Evolutionary conservation across 169 alveolate genomes (phyloP).

Genomic region (Plasmodium yoelii): DNA sequence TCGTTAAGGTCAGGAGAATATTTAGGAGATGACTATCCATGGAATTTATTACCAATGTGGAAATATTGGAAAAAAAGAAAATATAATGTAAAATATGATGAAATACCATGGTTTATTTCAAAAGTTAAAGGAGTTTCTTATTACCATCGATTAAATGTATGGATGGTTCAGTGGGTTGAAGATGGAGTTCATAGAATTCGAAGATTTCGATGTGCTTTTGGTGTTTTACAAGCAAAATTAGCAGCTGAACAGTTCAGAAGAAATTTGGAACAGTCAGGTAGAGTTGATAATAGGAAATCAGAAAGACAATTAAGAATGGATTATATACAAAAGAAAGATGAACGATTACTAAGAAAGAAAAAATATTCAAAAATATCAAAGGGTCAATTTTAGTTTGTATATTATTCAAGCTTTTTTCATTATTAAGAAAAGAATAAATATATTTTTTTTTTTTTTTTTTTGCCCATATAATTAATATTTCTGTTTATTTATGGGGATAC

Average conservation of each 20-base stretch:
- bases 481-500: no score
- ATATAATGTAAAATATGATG: constrained; percentile 81
- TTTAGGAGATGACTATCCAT: constrained; percentile 88
- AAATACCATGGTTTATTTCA: constrained; percentile 82
- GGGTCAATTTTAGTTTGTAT: constrained; percentile 50
- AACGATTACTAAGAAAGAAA: constrained; percentile 77
- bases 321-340: constrained; percentile 76
- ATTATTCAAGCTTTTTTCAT: background rate
- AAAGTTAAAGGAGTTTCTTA: constrained; percentile 81
- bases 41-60: constrained; percentile 80
- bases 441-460: background rate
- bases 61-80: constrained; percentile 85
- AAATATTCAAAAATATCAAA: constrained; percentile 67
- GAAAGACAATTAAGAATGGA: constrained; percentile 83
- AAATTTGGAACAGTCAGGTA: constrained; percentile 82
- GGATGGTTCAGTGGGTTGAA: constrained; percentile 90
- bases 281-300: constrained; percentile 83
- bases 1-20: constrained; percentile 86
- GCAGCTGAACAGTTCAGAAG: constrained; percentile 88
- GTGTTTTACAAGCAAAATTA: constrained; percentile 84
- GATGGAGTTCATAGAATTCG: constrained; percentile 88
- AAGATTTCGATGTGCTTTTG: constrained; percentile 90
- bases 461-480: no score
- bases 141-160: constrained; percentile 86
- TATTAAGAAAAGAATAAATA: background rate